Percentiles rank a stretch among this genome's conserved stretches.
Conservation (phyloP, 495 filamentous ascomycete species). For the Podospora fimiseda region DNA sequence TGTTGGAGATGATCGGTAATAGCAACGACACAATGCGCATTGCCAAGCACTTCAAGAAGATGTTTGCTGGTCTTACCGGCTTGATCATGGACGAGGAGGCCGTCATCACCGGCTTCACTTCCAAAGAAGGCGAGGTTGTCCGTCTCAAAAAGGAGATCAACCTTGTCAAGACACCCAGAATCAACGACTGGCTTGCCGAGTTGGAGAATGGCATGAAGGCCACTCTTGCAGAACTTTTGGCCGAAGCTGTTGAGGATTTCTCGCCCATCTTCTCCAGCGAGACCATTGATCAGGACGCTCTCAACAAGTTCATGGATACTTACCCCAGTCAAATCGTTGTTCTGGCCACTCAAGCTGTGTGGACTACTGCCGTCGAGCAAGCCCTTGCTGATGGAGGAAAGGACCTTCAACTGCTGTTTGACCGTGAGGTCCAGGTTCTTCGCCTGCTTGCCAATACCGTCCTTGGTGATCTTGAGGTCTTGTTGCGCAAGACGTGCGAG, state of each 20-base stretch:
- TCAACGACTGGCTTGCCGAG: conserved; percentile 95
- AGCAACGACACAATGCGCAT: conserved; percentile 94
- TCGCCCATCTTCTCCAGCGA: conserved; percentile 61
- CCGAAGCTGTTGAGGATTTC: conserved; percentile 75
- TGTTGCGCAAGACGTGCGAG: conserved; percentile 92
- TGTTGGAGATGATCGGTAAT: conserved; percentile 99
- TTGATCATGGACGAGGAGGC: conserved; percentile 86
- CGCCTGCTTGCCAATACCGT: conserved; percentile 79
- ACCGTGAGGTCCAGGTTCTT: conserved; percentile 72
- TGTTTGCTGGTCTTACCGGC: conserved; percentile 94
- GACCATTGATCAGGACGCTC: conserved; percentile 56
- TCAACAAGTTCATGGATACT: conserved; percentile 68
- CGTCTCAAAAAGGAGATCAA: conserved; percentile 83
- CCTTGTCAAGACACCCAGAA: conserved; percentile 82
- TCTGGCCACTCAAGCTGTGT: conserved; percentile 88
- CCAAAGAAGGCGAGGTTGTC: conserved; percentile 91
- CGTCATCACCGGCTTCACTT: conserved; percentile 84
- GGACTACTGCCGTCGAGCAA: conserved; percentile 78
- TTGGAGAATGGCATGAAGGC: conserved; percentile 91
- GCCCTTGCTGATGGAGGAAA: conserved; percentile 63
- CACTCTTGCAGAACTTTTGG: conserved; percentile 83
- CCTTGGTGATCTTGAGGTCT: conserved; percentile 79
- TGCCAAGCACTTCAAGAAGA: conserved; percentile 98
- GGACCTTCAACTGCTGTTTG: conserved; percentile 59
- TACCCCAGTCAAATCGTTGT: conserved; percentile 96